A percentile compares a stretch with the other conserved stretches of the same genome.
Conservation (phyloP, 306 rosid species). For the Cucurbita moschata region DNA sequence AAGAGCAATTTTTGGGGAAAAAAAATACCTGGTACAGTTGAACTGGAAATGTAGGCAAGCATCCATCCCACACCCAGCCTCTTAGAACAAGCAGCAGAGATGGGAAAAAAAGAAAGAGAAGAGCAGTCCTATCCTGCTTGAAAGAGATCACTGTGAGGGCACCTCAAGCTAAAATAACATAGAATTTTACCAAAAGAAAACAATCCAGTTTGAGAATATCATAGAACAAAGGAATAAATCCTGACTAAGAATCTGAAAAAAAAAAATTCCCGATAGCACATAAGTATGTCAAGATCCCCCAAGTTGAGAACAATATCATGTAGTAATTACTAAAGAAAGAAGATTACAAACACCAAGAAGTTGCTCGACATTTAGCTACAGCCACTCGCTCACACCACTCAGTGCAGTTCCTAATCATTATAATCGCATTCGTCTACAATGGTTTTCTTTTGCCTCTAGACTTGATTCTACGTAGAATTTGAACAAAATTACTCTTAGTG, state of each 20-base stretch:
- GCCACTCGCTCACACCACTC: neutral
- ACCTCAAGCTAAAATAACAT: neutral
- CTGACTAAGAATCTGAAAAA: too few relatives aligned
- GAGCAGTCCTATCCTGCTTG: conserved; percentile 91
- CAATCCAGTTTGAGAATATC: neutral
- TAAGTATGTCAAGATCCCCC: neutral
- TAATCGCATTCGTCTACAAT: neutral
- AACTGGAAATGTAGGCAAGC: conserved; percentile 90
- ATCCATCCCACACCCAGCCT: conserved; percentile 90
- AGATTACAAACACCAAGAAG: neutral
- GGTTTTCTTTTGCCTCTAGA: neutral
- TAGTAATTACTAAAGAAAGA: neutral
- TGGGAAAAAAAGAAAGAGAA: conserved; percentile 84
- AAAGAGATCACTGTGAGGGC: conserved; percentile 15
- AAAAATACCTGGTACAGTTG: conserved; percentile 76
- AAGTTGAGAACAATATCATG: neutral
- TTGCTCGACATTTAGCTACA: neutral
- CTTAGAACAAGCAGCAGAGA: conserved; percentile 55
- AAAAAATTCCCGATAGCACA: neutral
- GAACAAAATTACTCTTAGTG: neutral
- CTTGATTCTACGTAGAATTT: neutral
- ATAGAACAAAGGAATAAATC: too few relatives aligned
- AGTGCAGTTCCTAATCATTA: neutral
- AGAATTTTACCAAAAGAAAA: neutral
- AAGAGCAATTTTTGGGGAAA: neutral